These are phyloP conservation scores for Leccinum fuscescens DNA, from an alignment of 1,284 basidiomycete genomes.

Conservation along the genomic window DNA sequence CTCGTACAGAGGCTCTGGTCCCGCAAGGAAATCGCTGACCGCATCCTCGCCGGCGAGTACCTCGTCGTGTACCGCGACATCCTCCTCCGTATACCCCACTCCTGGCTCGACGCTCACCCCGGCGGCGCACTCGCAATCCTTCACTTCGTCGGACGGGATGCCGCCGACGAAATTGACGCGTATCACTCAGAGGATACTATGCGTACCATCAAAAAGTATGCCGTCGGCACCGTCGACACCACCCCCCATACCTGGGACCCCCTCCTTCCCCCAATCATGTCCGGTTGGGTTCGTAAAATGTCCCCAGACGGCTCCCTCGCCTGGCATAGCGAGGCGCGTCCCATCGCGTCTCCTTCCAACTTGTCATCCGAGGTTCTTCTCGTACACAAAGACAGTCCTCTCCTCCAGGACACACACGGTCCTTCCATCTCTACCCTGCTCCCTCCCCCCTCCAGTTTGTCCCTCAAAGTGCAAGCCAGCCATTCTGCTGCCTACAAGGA, in stretches of 20 bases:
- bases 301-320: constrained; percentile 41
- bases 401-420: constrained; percentile 23
- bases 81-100: constrained; percentile 79
- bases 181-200: constrained; percentile 80
- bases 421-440: constrained; percentile 54
- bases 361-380: constrained; percentile 64
- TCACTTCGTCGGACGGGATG: constrained; percentile 96
- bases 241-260: constrained; percentile 68
- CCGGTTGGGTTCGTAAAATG: constrained; percentile 69
- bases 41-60: constrained; percentile 75
- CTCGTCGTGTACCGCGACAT: constrained; percentile 79
- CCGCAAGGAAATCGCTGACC: constrained; percentile 59
- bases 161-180: constrained; percentile 91
- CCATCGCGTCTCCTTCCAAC: constrained; percentile 41
- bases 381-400: constrained; percentile 39
- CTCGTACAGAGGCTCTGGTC: constrained; percentile 41
- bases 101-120: constrained; percentile 87
- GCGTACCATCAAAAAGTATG: constrained; percentile 66
- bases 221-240: constrained; percentile 71
- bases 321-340: constrained; percentile 65
- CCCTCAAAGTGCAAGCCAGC: constrained; percentile 59
- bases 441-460: constrained; percentile 54
- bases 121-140: constrained; percentile 89
- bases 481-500: constrained; percentile 81
- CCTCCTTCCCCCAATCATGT: constrained; percentile 85